Conservation (phyloP, 2,329 filamentous ascomycete genomes). For the Colletotrichum costaricense region DNA sequence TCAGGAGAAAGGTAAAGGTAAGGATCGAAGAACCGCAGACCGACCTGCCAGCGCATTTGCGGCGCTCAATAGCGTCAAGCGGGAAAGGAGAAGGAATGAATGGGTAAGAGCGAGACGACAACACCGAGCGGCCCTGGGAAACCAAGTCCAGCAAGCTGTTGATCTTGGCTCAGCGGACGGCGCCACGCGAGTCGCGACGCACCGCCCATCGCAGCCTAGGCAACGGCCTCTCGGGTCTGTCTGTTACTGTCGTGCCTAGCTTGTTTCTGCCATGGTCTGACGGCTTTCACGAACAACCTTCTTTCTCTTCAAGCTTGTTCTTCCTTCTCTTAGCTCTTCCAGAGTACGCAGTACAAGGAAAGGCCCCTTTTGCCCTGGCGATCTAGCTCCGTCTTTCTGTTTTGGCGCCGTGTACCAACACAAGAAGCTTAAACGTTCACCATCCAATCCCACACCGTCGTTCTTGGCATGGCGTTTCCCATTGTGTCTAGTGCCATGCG, state of each 20-base stretch:
- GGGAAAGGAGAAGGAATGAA: background rate
- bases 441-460: conserved; percentile 2
- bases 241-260: conserved; percentile 1
- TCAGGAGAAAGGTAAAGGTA: background rate
- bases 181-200: background rate
- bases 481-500: conserved; percentile 3
- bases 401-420: conserved; percentile 9
- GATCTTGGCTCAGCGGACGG: background rate
- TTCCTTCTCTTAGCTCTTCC: background rate
- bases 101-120: background rate
- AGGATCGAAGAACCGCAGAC: background rate
- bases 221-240: background rate
- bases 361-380: background rate
- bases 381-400: background rate
- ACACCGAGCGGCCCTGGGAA: conserved; percentile 1
- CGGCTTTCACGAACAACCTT: background rate
- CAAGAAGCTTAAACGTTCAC: conserved; percentile 32
- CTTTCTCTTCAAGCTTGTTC: background rate
- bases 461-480: conserved; percentile 12
- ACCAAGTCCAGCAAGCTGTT: background rate
- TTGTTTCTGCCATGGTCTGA: background rate
- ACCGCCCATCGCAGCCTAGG: conserved; percentile 6
- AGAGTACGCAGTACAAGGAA: background rate
- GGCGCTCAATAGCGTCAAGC: conserved; percentile 29
- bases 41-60: conserved; percentile 18